Evolutionary conservation across 176 grass and related monocot species (phyloP).

Genomic region (Olyra latifolia): DNA sequence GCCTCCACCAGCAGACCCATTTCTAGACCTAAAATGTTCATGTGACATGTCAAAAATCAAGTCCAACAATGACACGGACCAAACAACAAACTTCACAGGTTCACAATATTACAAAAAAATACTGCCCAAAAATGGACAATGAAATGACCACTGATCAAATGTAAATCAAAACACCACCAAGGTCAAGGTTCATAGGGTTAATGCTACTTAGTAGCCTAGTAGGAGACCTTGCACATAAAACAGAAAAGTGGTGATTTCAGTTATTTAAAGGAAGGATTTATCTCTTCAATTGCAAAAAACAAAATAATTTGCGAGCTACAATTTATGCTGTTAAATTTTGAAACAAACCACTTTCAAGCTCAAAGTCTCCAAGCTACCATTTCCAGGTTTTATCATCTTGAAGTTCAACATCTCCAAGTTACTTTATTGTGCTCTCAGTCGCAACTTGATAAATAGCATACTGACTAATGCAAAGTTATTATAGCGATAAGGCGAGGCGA

Average conservation of each 20-base stretch:
- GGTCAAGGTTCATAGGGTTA: background rate
- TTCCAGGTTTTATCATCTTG: conserved; percentile 4
- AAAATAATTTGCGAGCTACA: background rate
- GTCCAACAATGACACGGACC: background rate
- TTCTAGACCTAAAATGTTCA: conserved; percentile 13
- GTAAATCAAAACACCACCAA: conserved; percentile 1
- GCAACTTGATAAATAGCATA: background rate
- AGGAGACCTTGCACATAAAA: conserved; percentile 23
- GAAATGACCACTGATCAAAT: background rate
- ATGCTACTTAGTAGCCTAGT: background rate
- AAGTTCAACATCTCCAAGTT: background rate
- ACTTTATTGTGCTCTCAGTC: conserved; percentile 16
- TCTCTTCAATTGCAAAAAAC: background rate
- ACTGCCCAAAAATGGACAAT: background rate
- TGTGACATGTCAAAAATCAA: background rate
- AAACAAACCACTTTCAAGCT: background rate
- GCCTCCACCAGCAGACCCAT: background rate
- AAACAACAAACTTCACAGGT: background rate
- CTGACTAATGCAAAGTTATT: background rate
- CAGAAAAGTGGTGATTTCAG: background rate
- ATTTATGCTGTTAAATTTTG: background rate
- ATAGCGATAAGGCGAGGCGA: too few species aligned
- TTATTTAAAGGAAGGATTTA: background rate
- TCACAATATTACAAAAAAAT: background rate
- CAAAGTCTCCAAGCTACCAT: background rate